A percentile compares a stretch with the other conserved stretches of the same genome.
phyloP scores from a whole-genome alignment of 805 yeast species.

The Metschnikowia baotianmanensis region DNA sequence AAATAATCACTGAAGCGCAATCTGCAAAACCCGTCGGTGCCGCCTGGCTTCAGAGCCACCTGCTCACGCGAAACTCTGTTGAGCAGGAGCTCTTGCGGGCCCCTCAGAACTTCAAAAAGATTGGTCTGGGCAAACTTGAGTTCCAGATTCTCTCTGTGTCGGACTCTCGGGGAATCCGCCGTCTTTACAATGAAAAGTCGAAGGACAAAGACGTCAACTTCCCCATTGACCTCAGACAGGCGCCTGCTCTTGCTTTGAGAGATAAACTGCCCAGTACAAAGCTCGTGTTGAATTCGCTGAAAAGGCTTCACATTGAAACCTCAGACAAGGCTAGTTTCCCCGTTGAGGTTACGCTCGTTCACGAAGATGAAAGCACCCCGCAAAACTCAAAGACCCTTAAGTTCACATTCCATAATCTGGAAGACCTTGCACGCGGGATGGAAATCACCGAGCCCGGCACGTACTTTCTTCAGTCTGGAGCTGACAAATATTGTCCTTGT shows the following conservation, averaged over 20 bases:
- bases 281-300: constrained; percentile 29
- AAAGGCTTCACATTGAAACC: constrained; percentile 26
- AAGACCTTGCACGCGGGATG: constrained; percentile 31
- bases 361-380: constrained; percentile 27
- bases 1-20: constrained; percentile 17
- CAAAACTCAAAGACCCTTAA: constrained; percentile 25
- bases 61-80: constrained; percentile 30
- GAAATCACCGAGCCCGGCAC: constrained; percentile 59
- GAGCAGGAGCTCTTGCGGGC: constrained; percentile 35
- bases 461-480: constrained; percentile 53
- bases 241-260: constrained; percentile 24
- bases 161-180: constrained; percentile 34
- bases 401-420: constrained; percentile 22
- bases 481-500: constrained; percentile 67
- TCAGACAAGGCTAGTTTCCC: constrained; percentile 10
- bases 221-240: constrained; percentile 25
- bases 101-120: constrained; percentile 22
- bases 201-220: constrained; percentile 36
- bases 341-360: constrained; percentile 37
- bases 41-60: constrained; percentile 21
- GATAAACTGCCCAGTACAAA: constrained; percentile 22
- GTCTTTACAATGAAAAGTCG: constrained; percentile 37
- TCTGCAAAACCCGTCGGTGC: constrained; percentile 34
- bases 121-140: constrained; percentile 26
- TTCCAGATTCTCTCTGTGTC: constrained; percentile 33